A percentile compares a stretch with the other conserved stretches of the same genome.
Evolutionary conservation across 2,329 filamentous ascomycete genomes (phyloP).

Genomic region (Albophoma yamanashiensis): DNA sequence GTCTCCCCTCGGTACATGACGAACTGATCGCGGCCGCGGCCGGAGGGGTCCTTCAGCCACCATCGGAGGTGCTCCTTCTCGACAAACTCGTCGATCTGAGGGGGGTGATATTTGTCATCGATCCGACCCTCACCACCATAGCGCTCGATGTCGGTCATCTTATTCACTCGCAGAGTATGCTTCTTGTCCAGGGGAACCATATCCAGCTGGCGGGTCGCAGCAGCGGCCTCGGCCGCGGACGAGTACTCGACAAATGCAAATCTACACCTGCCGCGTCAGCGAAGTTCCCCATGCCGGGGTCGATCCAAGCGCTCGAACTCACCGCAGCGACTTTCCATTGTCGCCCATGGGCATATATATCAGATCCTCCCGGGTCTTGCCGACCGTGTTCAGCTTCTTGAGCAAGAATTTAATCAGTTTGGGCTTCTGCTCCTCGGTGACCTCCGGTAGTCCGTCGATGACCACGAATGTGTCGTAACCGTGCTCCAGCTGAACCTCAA

Average conservation of each 20-base stretch:
- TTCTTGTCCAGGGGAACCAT: slow-evolving; percentile 87
- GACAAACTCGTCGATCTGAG: slow-evolving; percentile 71
- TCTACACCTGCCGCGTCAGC: slow-evolving; percentile 31
- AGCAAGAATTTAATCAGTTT: slow-evolving; percentile 95
- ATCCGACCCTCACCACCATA: slow-evolving; percentile 90
- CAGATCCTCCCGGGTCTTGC: slow-evolving; percentile 74
- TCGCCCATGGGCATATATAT: slow-evolving; percentile 92
- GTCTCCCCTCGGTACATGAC: slow-evolving; percentile 87
- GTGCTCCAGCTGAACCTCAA: slow-evolving; percentile 90
- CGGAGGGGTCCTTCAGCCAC: slow-evolving; percentile 73
- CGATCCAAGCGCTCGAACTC: slow-evolving; percentile 20
- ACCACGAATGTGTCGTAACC: slow-evolving; percentile 95
- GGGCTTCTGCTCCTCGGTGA: slow-evolving; percentile 80
- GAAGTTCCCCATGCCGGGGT: not conserved
- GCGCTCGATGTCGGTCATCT: slow-evolving; percentile 94
- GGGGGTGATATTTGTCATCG: slow-evolving; percentile 79
- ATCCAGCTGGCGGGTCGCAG: slow-evolving; percentile 82
- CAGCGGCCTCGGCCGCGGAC: slow-evolving; percentile 77
- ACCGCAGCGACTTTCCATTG: slow-evolving; percentile 78
- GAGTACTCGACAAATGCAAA: slow-evolving; percentile 98
- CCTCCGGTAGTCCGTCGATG: slow-evolving; percentile 83
- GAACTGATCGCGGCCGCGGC: slow-evolving; percentile 86
- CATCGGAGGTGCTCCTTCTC: slow-evolving; percentile 93
- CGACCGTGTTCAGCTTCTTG: slow-evolving; percentile 82
- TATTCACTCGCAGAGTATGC: slow-evolving; percentile 93